Conservation (phyloP, 768 basidiomycete genomes). For the Suillus clintonianus region DNA sequence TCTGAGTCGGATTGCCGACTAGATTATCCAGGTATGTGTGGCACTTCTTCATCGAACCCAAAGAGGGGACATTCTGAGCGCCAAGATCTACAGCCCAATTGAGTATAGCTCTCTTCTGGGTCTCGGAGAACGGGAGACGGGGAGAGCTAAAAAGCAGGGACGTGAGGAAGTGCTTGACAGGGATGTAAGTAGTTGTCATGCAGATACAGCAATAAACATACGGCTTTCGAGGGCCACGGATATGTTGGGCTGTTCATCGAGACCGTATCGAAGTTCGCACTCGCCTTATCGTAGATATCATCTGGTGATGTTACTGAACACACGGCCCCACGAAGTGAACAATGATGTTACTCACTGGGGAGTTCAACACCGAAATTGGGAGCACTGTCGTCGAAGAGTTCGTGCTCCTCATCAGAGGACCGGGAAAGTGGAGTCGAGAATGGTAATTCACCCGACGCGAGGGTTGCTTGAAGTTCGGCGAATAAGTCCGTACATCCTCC, state of each 20-base stretch:
- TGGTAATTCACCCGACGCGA: not conserved
- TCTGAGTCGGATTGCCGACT: constrained; percentile 25
- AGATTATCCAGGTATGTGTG: constrained; percentile 15
- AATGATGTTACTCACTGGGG: not conserved
- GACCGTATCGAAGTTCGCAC: constrained; percentile 20
- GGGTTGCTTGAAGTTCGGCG: not conserved
- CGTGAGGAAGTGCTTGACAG: constrained; percentile 26
- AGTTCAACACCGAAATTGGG: not conserved
- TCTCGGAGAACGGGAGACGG: constrained; percentile 27
- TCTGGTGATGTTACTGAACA: not conserved
- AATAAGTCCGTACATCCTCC: not conserved
- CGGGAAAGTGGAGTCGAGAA: not conserved
- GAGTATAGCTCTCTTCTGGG: constrained; percentile 29
- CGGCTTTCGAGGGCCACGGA: constrained; percentile 8
- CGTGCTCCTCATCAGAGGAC: not conserved
- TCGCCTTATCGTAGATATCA: not conserved
- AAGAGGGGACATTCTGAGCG: constrained; percentile 26
- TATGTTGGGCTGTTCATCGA: constrained; percentile 27
- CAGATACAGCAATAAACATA: not conserved
- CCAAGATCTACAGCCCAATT: constrained; percentile 30
- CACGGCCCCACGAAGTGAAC: too few species aligned
- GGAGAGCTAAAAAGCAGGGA: constrained; percentile 35
- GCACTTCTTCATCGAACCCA: constrained; percentile 22
- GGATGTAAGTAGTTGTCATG: constrained; percentile 7
- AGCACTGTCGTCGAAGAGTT: not conserved